A percentile compares a stretch with the other conserved stretches of the same genome.
Conservation (phyloP, 768 basidiomycete species). For the Trametes maxima region DNA sequence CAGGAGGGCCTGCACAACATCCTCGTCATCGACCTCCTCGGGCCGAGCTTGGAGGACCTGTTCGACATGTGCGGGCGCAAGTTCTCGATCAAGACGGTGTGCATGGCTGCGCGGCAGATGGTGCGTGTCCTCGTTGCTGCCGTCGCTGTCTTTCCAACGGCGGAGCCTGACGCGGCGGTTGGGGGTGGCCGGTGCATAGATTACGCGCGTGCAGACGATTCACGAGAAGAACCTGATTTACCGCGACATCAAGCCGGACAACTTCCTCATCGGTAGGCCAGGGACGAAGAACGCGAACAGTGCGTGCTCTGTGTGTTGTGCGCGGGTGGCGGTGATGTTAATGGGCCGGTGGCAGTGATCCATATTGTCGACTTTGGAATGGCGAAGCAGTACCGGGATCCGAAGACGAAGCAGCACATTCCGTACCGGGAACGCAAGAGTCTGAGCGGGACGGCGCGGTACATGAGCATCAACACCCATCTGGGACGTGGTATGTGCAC, state of each 20-base stretch:
- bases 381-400: conserved; percentile 99
- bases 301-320: conserved; percentile 30
- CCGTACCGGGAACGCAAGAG: conserved; percentile 99
- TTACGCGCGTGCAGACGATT: conserved; percentile 94
- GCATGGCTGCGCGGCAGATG: conserved; percentile 99
- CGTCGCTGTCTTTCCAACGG: background rate
- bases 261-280: conserved; percentile 95
- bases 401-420: conserved; percentile 99
- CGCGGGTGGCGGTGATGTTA: background rate
- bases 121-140: conserved; percentile 42
- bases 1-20: conserved; percentile 99
- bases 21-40: conserved; percentile 96
- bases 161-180: no score
- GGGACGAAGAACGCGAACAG: conserved; percentile 88
- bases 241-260: conserved; percentile 99
- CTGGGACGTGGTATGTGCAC: conserved; percentile 81
- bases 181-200: conserved; percentile 46
- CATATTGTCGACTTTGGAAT: conserved; percentile 99
- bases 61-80: conserved; percentile 99
- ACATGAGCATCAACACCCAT: conserved; percentile 99
- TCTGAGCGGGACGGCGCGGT: conserved; percentile 94
- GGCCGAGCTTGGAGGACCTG: conserved; percentile 94
- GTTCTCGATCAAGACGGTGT: conserved; percentile 97
- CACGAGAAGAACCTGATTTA: conserved; percentile 99
- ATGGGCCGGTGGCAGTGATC: conserved; percentile 51